Evolutionary conservation across 2,329 filamentous ascomycete genomes (phyloP).

Genomic region (Saccharata proteae): DNA sequence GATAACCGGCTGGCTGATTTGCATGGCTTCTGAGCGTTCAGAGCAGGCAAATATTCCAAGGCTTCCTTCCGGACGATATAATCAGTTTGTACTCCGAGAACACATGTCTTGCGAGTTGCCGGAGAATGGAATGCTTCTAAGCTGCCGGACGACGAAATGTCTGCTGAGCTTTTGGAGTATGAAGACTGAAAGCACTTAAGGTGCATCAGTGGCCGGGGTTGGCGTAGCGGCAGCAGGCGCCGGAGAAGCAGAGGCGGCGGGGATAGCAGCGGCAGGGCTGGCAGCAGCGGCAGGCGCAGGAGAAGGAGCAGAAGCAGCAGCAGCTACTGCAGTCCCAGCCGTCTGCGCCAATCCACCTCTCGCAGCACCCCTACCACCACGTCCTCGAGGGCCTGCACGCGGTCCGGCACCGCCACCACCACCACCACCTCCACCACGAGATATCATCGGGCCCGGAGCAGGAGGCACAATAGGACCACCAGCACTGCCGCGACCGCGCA

Average conservation of each 20-base stretch:
- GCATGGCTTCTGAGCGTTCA: too few species aligned
- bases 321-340: conserved; percentile 5
- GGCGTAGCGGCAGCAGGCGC: not conserved
- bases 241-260: not conserved
- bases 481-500: too few species aligned
- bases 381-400: conserved; percentile 21
- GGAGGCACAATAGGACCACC: conserved; percentile 2
- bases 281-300: conserved; percentile 10
- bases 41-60: too few species aligned
- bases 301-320: conserved; percentile 10
- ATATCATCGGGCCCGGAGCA: conserved; percentile 1
- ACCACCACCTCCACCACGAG: conserved; percentile 13
- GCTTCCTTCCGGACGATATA: too few species aligned
- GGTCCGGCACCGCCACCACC: conserved; percentile 19
- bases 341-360: too few species aligned
- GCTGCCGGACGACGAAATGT: not conserved
- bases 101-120: not conserved
- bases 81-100: too few species aligned
- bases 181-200: not conserved
- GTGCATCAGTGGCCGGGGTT: conserved; percentile 2
- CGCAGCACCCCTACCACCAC: conserved; percentile 14
- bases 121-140: not conserved
- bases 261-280: not conserved
- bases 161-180: not conserved
- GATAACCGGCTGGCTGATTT: too few species aligned